Evolutionary conservation across 495 filamentous ascomycete species (phyloP).

Genomic region (Parmelia sp.): DNA sequence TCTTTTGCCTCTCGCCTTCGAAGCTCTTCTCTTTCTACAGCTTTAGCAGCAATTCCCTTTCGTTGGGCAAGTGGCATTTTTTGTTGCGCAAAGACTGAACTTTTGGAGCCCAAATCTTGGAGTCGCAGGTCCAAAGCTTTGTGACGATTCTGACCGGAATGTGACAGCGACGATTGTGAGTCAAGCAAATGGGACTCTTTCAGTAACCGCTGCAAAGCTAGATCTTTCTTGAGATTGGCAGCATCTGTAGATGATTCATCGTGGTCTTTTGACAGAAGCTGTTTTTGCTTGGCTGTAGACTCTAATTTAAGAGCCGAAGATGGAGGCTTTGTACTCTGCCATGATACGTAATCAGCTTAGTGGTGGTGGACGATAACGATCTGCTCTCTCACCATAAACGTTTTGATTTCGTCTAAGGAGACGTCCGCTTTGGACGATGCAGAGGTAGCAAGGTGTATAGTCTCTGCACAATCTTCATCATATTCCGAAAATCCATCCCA

Average conservation of each 20-base stretch:
- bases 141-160: constrained; percentile 57
- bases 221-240: constrained; percentile 77
- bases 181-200: constrained; percentile 90
- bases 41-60: constrained; percentile 68
- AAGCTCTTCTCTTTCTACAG: constrained; percentile 56
- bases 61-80: constrained; percentile 80
- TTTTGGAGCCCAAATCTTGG: constrained; percentile 70
- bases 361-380: neutral
- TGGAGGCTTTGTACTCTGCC: constrained; percentile 45
- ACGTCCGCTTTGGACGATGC: constrained; percentile 37
- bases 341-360: neutral
- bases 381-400: constrained; percentile 59
- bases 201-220: constrained; percentile 82
- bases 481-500: constrained; percentile 61
- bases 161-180: constrained; percentile 51
- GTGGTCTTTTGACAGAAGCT: constrained; percentile 35
- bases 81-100: constrained; percentile 62
- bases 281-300: constrained; percentile 32
- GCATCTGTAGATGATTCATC: constrained; percentile 49
- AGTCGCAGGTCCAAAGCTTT: constrained; percentile 79
- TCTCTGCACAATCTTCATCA: constrained; percentile 45
- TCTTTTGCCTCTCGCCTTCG: constrained; percentile 74
- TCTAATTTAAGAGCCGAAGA: constrained; percentile 37
- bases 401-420: constrained; percentile 64
- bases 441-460: constrained; percentile 57